A percentile compares a stretch with the other conserved stretches of the same genome.
phyloP scores from a whole-genome alignment of 768 basidiomycete species.

The Collybia mongolica region DNA sequence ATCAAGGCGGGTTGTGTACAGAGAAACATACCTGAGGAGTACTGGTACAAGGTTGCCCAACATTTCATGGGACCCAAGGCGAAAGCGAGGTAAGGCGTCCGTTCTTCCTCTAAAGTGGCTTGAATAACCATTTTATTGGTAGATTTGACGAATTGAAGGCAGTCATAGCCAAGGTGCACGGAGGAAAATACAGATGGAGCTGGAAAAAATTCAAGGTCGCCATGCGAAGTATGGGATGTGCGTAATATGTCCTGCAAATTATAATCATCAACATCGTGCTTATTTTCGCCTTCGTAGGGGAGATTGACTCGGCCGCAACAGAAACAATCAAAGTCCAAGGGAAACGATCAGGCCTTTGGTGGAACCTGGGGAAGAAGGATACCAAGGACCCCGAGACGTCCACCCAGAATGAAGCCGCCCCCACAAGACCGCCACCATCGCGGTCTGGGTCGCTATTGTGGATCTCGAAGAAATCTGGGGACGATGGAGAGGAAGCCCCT shows the following conservation, averaged over 20 bases:
- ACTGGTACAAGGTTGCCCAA: constrained; percentile 81
- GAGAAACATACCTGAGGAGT: constrained; percentile 73
- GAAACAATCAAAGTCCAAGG: constrained; percentile 38
- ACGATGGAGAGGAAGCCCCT: constrained; percentile 7
- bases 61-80: constrained; percentile 74
- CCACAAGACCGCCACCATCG: constrained; percentile 11
- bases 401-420: background rate
- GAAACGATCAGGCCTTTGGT: constrained; percentile 17
- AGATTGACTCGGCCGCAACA: constrained; percentile 57
- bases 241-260: constrained; percentile 26
- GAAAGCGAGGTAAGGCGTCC: constrained; percentile 44
- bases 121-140: background rate
- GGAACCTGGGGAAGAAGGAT: constrained; percentile 40
- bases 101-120: background rate
- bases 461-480: constrained; percentile 5
- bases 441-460: constrained; percentile 8
- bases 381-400: constrained; percentile 24
- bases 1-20: constrained; percentile 73
- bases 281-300: constrained; percentile 43
- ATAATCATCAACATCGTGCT: background rate
- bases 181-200: constrained; percentile 76
- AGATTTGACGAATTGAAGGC: constrained; percentile 69
- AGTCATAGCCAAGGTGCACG: constrained; percentile 72
- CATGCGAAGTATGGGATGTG: constrained; percentile 81
- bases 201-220: constrained; percentile 84